Base-by-base conservation (phyloP, 192 early-diverging fungal species). In the Coemansia sp. region DNA sequence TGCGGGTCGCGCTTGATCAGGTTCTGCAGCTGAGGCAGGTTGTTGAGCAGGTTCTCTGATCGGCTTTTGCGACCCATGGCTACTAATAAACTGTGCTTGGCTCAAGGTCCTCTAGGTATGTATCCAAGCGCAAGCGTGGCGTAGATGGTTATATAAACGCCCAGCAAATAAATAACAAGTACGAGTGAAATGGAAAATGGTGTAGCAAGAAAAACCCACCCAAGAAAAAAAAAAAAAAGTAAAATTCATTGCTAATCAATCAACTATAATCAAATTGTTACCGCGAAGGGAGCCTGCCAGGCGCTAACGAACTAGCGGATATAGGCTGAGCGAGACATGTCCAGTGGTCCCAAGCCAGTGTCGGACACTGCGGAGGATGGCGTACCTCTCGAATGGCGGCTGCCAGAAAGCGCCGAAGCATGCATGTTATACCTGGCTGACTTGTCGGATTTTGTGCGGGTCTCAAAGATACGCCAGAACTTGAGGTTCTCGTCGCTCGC, bases 11-110 rank as follows among this genome's bases (percentile, higher is more conserved):
- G 84, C 76, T 96, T 95, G 74, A 99, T 94, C 44, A 96, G 85
- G 78, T 99, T 99, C 82, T 99, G 97, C 59, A 99, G 85, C 81
- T 98, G 95, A 34, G 97, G 93, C 59, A 99, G 85, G 86, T 99
- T 80, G 72, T 58, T 78, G 5, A 78, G 75, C 53, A 78, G 62
- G 57, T 72, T 72, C 10, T 70, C 54, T 27, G 75, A 67, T 44
- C 70, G 67, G 43, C 53, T 42, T 22, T 63, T 68, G 62, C 66
- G 75, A 27, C 62, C 75, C 75, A 78, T 78, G 33, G 34, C 40
- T 33, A 12, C 24, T 15, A 24, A 3, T 50, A 34, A 32, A n/a
- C 9, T 19, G 11, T 41, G 4, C 22, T 41, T 18, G 43, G 19
- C 43, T 11, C 43, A 46, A 21, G 19, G 43, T 22, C 21, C 43